These are phyloP conservation scores for Prototheca cutis DNA, from an alignment of 163 green algal genomes.

Conservation along the genomic window DNA sequence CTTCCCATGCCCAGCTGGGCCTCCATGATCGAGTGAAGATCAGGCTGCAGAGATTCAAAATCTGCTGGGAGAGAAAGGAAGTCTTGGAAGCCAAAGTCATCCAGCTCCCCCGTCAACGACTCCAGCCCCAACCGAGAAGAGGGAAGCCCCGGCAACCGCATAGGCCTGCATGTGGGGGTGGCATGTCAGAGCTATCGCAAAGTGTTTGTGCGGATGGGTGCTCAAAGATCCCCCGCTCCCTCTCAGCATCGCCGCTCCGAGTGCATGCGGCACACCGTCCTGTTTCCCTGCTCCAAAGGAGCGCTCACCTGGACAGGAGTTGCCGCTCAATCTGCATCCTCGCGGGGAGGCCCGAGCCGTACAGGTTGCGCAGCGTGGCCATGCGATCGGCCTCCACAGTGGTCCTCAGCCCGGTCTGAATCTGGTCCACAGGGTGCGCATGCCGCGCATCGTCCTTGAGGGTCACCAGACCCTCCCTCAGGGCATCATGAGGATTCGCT, in stretches of 20 bases:
- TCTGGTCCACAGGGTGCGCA: conserved; percentile 59
- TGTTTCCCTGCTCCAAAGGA: background rate
- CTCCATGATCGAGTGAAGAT: conserved; percentile 72
- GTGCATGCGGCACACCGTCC: background rate
- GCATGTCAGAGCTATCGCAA: background rate
- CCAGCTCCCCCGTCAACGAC: conserved; percentile 62
- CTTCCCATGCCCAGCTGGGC: conserved; percentile 36
- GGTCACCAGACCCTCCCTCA: conserved; percentile 57
- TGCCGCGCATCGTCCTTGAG: conserved; percentile 54
- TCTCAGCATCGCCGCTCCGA: background rate
- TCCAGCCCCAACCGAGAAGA: conserved; percentile 64
- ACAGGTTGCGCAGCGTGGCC: conserved; percentile 63
- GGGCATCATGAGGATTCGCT: conserved; percentile 44
- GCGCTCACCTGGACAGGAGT: conserved; percentile 56
- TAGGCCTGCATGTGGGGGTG: conserved; percentile 22
- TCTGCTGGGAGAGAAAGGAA: conserved; percentile 35
- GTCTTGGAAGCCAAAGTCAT: conserved; percentile 70
- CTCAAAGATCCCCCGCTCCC: no score
- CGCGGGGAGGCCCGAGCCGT: conserved; percentile 67
- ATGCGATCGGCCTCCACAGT: conserved; percentile 19
- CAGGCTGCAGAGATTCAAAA: conserved; percentile 26
- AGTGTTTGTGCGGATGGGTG: no score
- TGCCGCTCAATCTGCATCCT: conserved; percentile 71
- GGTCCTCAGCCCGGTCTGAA: conserved; percentile 36
- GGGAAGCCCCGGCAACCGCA: conserved; percentile 63